Percentiles rank a stretch among this genome's conserved stretches.
These are phyloP conservation scores for Beauveria brongniartii DNA, from an alignment of 2,329 filamentous ascomycete species.

Conservation along the genomic window DNA sequence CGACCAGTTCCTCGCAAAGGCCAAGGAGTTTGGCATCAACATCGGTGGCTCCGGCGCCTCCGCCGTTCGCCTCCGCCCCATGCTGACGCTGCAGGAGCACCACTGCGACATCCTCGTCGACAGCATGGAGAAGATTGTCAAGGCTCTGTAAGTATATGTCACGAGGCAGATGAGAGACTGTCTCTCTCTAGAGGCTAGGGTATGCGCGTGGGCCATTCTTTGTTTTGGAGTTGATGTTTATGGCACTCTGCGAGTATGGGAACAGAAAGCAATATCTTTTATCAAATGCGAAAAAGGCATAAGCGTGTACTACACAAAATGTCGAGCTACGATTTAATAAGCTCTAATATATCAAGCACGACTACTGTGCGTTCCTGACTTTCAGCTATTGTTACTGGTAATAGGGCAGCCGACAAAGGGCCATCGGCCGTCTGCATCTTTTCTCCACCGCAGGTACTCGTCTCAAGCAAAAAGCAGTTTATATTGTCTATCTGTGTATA, in stretches of 20 bases:
- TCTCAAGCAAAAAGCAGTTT: neutral
- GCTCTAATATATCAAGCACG: neutral
- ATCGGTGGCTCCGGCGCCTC: conserved; percentile 72
- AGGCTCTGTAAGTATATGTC: conserved; percentile 22
- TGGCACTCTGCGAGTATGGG: neutral
- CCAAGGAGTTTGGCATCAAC: conserved; percentile 76
- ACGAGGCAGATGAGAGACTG: neutral
- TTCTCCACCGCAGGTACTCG: neutral
- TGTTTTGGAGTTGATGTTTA: neutral
- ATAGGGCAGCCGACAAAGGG: too few relatives aligned
- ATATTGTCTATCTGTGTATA: conserved; percentile 1
- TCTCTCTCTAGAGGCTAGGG: neutral
- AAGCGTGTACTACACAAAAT: neutral
- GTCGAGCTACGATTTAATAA: neutral
- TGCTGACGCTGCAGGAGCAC: conserved; percentile 87
- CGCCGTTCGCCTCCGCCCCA: conserved; percentile 75
- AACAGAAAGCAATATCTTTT: neutral
- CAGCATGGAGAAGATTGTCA: conserved; percentile 66
- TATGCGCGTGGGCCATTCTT: neutral
- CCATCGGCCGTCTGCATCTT: too few relatives aligned
- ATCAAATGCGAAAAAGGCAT: neutral
- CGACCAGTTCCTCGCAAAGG: conserved; percentile 70
- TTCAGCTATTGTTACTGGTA: too few relatives aligned
- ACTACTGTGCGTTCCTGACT: neutral
- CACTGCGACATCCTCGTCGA: conserved; percentile 83